A percentile compares a stretch with the other conserved stretches of the same genome.
These are phyloP conservation scores for Ophiognomonia clavigignenti-juglandacearum DNA, from an alignment of 2,329 filamentous ascomycete species.

Conservation along the genomic window DNA sequence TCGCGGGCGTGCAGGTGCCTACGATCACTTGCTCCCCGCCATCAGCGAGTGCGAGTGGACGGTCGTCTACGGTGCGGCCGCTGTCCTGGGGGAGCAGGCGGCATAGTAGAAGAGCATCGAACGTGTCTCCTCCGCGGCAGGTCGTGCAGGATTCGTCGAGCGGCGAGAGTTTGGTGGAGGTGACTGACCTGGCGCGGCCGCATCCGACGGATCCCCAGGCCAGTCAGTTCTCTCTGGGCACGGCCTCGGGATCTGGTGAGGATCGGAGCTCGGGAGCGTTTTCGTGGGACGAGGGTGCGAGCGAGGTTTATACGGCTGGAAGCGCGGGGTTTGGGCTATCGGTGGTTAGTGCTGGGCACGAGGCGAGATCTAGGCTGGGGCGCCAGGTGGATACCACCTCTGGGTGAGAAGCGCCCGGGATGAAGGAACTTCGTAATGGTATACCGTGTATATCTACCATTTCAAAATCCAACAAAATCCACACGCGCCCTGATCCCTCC, in stretches of 20 bases:
- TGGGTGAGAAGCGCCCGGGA: too few relatives aligned
- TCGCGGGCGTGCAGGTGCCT: too few relatives aligned
- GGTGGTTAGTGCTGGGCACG: not conserved
- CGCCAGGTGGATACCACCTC: too few relatives aligned
- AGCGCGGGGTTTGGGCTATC: conserved; percentile 4
- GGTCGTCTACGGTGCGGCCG: too few relatives aligned
- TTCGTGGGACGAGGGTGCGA: conserved; percentile 2
- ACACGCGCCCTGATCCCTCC: not conserved
- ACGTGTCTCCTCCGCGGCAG: not conserved
- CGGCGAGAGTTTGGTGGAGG: not conserved
- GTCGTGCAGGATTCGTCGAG: not conserved
- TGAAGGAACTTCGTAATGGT: too few relatives aligned
- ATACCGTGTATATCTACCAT: not conserved
- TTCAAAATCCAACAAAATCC: not conserved
- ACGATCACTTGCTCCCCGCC: too few relatives aligned
- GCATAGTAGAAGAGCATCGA: not conserved
- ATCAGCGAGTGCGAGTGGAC: too few relatives aligned
- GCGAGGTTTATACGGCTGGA: not conserved
- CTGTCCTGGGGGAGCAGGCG: too few relatives aligned
- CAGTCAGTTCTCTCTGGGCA: not conserved
- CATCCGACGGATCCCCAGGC: not conserved
- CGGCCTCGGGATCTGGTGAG: not conserved
- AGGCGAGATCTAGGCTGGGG: too few relatives aligned
- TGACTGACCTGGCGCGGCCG: not conserved
- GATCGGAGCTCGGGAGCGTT: not conserved